Conservation (phyloP, 2,329 filamentous ascomycete species). For the Simplicillium sp. region DNA sequence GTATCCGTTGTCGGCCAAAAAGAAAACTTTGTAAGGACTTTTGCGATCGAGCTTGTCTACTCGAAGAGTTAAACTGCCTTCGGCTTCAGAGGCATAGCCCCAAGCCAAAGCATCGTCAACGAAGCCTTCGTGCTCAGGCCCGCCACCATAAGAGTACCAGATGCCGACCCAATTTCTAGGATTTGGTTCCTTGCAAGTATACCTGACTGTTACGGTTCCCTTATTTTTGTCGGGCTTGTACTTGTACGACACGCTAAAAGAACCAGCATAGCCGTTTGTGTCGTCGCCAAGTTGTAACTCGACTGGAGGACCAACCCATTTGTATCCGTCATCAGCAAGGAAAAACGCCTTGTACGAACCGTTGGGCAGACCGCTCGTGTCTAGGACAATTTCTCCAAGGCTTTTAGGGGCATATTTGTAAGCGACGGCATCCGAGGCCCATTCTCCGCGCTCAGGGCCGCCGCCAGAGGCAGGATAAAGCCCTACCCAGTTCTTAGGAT, state of each 20-base stretch:
- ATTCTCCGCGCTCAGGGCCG: constrained; percentile 1
- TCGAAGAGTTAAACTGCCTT: constrained; percentile 18
- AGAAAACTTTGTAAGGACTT: constrained; percentile 25
- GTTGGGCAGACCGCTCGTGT: constrained; percentile 2
- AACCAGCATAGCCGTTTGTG: not conserved
- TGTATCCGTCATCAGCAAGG: constrained; percentile 2
- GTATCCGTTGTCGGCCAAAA: constrained; percentile 25
- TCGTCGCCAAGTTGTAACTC: not conserved
- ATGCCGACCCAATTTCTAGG: constrained; percentile 28
- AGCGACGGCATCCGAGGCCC: not conserved
- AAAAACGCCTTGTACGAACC: constrained; percentile 5
- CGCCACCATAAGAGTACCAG: constrained; percentile 21
- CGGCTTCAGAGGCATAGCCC: constrained; percentile 18
- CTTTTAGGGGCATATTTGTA: constrained; percentile 3
- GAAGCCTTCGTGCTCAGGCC: constrained; percentile 20
- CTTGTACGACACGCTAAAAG: not conserved
- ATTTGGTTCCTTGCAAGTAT: constrained; percentile 17
- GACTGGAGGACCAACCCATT: constrained; percentile 2
- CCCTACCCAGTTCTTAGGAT: constrained; percentile 5
- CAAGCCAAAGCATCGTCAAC: constrained; percentile 20
- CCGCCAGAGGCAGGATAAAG: constrained; percentile 5
- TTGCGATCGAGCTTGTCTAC: constrained; percentile 11
- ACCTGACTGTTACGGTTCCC: constrained; percentile 20
- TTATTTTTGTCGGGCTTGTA: not conserved
- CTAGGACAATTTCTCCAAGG: not conserved